phyloP scores from a whole-genome alignment of 805 yeast genomes.

The Kodamaea kaohsiungensis region DNA sequence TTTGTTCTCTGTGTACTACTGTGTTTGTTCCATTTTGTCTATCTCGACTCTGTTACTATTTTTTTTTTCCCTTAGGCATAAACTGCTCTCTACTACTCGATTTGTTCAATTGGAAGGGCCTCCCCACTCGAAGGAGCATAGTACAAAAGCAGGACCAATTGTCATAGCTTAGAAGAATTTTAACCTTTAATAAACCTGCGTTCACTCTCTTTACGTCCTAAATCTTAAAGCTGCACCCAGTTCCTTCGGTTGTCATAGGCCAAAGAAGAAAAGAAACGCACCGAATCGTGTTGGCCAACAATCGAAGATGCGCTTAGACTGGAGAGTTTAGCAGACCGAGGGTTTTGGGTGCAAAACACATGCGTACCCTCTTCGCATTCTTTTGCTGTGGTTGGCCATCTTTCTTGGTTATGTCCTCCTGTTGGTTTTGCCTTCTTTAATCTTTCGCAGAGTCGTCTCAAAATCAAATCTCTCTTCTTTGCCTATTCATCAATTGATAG shows the following conservation, averaged over 20 bases:
- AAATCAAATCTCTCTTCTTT: too few relatives aligned
- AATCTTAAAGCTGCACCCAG: neutral
- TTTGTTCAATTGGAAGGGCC: neutral
- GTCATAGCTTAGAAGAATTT: neutral
- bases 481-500: too few relatives aligned
- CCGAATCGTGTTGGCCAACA: conserved; percentile 1
- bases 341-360: neutral
- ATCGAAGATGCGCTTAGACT: neutral
- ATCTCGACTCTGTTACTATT: too few relatives aligned
- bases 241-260: neutral
- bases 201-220: neutral
- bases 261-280: conserved; percentile 1
- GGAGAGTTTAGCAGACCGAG: neutral
- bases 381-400: neutral
- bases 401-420: too few relatives aligned
- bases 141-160: neutral
- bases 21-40: too few relatives aligned
- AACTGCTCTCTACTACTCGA: neutral
- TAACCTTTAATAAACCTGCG: neutral
- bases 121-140: neutral
- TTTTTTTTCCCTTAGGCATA: too few relatives aligned
- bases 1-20: too few relatives aligned
- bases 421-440: too few relatives aligned
- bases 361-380: neutral
- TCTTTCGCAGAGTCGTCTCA: too few relatives aligned